These are phyloP conservation scores for Fragilaria radians DNA, from an alignment of 108 stramenopile species.

Conservation along the genomic window DNA sequence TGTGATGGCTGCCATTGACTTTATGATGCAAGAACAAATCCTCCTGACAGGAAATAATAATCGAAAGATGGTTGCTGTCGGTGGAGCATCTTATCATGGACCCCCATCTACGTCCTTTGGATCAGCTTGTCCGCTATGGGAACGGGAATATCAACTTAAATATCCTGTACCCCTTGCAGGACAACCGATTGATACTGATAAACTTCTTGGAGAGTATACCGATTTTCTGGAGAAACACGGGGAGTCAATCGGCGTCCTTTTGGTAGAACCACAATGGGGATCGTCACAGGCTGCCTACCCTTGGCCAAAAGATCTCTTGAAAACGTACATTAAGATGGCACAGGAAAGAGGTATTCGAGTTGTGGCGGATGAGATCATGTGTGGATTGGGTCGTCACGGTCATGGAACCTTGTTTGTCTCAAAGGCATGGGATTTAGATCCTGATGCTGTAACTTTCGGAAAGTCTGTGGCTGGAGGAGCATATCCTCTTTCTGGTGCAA, in stretches of 20 bases:
- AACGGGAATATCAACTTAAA: slow-evolving; percentile 26
- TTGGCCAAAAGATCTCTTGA: slow-evolving; percentile 38
- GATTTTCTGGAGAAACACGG: slow-evolving; percentile 32
- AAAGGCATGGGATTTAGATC: slow-evolving; percentile 31
- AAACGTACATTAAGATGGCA: slow-evolving; percentile 31
- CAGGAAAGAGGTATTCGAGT: slow-evolving; percentile 26
- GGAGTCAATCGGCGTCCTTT: slow-evolving; percentile 31
- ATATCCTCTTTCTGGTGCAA: slow-evolving; percentile 44
- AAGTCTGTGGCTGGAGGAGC: slow-evolving; percentile 54
- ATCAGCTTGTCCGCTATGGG: slow-evolving; percentile 31
- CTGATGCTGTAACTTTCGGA: slow-evolving; percentile 52
- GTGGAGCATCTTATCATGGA: slow-evolving; percentile 45
- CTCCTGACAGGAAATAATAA: slow-evolving; percentile 10
- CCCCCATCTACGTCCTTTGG: slow-evolving; percentile 56
- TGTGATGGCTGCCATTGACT: slow-evolving; percentile 45
- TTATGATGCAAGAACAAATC: slow-evolving; percentile 33
- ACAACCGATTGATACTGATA: slow-evolving; percentile 20
- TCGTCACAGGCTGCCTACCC: slow-evolving; percentile 38
- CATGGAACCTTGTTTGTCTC: slow-evolving; percentile 43
- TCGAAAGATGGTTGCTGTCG: slow-evolving; percentile 42
- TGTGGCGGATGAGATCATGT: slow-evolving; percentile 56
- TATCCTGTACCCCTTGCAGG: slow-evolving; percentile 51
- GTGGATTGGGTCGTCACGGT: slow-evolving; percentile 54
- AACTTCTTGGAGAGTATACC: slow-evolving; percentile 16
- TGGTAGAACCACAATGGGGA: slow-evolving; percentile 64